phyloP scores from a whole-genome alignment of 257 asterid genomes.

The Ocimum tenuiflorum region DNA sequence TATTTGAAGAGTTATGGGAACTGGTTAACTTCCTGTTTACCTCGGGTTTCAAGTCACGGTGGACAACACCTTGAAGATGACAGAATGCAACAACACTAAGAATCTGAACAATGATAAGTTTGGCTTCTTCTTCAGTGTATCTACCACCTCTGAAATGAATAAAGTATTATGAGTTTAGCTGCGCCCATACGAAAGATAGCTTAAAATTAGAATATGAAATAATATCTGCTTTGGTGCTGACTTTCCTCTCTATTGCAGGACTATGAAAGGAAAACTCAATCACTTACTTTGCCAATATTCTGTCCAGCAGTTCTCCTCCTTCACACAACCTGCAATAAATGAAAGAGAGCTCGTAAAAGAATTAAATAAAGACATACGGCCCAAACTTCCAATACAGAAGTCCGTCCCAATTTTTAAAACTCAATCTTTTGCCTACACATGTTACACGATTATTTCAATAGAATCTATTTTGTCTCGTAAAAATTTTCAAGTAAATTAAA shows the following conservation, averaged over 20 bases:
- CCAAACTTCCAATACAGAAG: neutral
- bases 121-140: constrained; percentile 90
- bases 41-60: constrained; percentile 98
- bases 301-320: constrained; percentile 95
- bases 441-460: no score
- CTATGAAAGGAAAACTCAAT: neutral
- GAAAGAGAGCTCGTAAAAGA: constrained; percentile 21
- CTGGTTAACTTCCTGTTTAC: constrained; percentile 28
- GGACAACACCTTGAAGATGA: no score
- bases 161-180: constrained; percentile 22
- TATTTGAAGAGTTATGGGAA: constrained; percentile 1
- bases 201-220: neutral
- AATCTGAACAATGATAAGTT: constrained; percentile 76
- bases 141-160: constrained; percentile 78
- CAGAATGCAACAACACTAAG: constrained; percentile 84
- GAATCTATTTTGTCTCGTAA: no score
- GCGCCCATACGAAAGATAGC: constrained; percentile 22
- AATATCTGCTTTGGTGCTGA: neutral
- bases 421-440: no score
- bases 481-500: no score
- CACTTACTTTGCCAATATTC: constrained; percentile 75
- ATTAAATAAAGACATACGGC: neutral
- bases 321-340: constrained; percentile 76
- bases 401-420: neutral
- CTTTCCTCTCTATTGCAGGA: neutral